These are phyloP conservation scores for Fusarium udum DNA, from an alignment of 2,329 filamentous ascomycete genomes.

Conservation along the genomic window DNA sequence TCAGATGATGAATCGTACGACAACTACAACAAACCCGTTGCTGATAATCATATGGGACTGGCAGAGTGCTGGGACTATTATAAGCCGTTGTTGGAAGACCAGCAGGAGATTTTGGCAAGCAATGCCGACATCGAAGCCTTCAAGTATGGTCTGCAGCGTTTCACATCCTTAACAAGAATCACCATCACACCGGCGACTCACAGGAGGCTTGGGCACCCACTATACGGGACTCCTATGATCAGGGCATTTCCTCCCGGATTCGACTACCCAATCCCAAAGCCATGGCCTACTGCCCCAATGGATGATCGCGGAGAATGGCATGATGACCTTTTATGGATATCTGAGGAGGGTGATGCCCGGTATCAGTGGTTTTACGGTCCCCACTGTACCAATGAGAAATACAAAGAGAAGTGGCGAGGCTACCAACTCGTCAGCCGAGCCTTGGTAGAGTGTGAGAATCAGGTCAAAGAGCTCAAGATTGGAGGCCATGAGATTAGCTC, in stretches of 20 bases:
- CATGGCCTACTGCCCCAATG: neutral
- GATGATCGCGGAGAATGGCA: rapidly evolving
- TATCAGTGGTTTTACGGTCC: neutral
- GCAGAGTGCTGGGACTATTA: neutral
- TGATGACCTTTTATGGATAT: neutral
- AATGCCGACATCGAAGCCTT: neutral
- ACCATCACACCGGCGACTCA: neutral
- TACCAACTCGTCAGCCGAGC: neutral
- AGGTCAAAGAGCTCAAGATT: neutral
- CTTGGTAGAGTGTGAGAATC: neutral
- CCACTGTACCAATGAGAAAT: neutral
- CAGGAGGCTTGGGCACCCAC: neutral
- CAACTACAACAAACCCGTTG: neutral
- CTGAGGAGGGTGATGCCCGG: neutral
- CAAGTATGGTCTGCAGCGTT: neutral
- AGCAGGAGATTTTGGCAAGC: neutral
- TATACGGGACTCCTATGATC: neutral
- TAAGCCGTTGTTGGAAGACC: neutral
- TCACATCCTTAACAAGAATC: neutral
- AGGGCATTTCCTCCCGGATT: neutral
- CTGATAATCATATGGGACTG: neutral
- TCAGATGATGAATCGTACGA: neutral
- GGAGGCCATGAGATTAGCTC: neutral
- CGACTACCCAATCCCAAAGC: neutral
- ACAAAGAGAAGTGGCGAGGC: neutral